Conservation (phyloP, 371 early-diverging fungal species). For the Mucor racemosus region DNA sequence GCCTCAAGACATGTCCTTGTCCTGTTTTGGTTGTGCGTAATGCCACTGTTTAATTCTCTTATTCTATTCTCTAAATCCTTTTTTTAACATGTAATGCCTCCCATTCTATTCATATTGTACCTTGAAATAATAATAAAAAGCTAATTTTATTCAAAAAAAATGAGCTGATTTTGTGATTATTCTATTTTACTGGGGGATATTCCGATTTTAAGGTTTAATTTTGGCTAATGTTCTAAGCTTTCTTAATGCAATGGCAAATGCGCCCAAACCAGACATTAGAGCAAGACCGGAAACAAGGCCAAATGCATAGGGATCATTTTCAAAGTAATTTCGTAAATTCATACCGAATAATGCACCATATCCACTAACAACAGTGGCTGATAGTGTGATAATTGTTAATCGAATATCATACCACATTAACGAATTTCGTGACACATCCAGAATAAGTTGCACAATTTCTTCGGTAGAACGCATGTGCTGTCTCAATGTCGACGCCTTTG, state of each 20-base stretch:
- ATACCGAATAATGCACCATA: constrained; percentile 87
- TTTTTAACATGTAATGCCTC: not conserved
- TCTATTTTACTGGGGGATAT: too few species aligned
- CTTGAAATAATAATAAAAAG: not conserved
- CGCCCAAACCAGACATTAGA: constrained; percentile 44
- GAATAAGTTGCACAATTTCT: constrained; percentile 82
- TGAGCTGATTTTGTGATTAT: not conserved
- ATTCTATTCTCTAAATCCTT: not conserved
- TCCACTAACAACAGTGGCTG: constrained; percentile 59
- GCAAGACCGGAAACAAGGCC: constrained; percentile 63
- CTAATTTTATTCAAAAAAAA: not conserved
- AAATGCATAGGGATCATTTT: constrained; percentile 73
- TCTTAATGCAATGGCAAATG: constrained; percentile 37
- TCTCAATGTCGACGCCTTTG: constrained; percentile 66
- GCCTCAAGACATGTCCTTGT: constrained; percentile 54
- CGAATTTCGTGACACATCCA: constrained; percentile 84
- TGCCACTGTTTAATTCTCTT: constrained; percentile 39
- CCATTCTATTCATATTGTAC: not conserved
- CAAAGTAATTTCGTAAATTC: constrained; percentile 82
- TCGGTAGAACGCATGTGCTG: constrained; percentile 85
- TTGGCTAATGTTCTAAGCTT: constrained; percentile 41
- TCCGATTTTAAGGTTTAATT: constrained; percentile 26
- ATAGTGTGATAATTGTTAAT: constrained; percentile 80
- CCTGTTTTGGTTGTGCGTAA: constrained; percentile 57
- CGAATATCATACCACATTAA: constrained; percentile 84